phyloP scores from a whole-genome alignment of 305 asterid genomes.

The Withania somnifera region DNA sequence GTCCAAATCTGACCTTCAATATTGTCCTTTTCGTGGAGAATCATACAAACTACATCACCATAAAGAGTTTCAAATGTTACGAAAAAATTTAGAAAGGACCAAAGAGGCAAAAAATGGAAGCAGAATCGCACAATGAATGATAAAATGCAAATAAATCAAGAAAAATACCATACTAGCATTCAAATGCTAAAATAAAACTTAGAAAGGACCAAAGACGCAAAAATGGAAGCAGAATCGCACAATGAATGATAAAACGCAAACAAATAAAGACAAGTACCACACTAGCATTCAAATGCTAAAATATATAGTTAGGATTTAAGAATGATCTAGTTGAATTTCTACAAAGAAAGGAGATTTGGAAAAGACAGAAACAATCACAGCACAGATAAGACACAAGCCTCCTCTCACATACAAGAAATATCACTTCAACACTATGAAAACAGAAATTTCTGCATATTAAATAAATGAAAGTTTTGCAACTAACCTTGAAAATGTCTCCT shows the following conservation, averaged over 20 bases:
- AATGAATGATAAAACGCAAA: background rate
- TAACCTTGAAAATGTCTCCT: conserved; percentile 12
- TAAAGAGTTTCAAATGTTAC: background rate
- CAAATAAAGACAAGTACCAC: background rate
- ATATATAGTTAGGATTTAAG: background rate
- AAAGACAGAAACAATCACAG: background rate
- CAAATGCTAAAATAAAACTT: background rate
- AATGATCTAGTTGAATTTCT: background rate
- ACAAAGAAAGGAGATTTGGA: background rate
- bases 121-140: background rate
- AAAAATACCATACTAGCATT: background rate
- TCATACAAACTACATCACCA: background rate
- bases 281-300: background rate
- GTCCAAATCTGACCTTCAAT: background rate
- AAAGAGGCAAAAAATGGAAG: background rate
- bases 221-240: background rate
- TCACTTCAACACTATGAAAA: background rate
- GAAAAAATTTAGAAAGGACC: background rate
- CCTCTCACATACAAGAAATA: background rate
- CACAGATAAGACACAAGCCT: background rate
- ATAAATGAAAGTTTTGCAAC: background rate
- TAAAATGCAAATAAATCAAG: background rate
- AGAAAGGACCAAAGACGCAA: background rate
- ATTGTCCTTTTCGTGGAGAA: background rate
- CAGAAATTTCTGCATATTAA: background rate